phyloP scores from a whole-genome alignment of 1,284 basidiomycete genomes.

The Apiotrichum montevideense region DNA sequence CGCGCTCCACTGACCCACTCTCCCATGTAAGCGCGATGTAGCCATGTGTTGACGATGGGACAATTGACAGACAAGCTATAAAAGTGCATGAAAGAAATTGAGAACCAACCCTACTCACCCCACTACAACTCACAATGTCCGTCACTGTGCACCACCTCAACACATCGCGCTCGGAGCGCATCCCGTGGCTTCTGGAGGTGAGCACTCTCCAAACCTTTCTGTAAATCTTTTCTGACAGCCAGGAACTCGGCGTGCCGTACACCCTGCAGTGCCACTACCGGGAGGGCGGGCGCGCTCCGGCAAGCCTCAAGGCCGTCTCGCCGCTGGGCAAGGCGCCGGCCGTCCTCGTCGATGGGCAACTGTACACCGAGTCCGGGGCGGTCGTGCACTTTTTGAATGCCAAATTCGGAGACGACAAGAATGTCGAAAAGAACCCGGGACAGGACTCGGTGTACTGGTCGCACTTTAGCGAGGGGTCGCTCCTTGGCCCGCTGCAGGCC shows the following conservation, averaged over 20 bases:
- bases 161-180: constrained; percentile 33
- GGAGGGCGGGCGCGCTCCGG: constrained; percentile 18
- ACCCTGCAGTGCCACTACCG: too few species aligned
- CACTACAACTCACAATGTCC: constrained; percentile 22
- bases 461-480: constrained; percentile 35
- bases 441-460: constrained; percentile 29
- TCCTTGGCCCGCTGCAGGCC: constrained; percentile 34
- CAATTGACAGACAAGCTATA: too few species aligned
- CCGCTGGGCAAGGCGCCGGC: constrained; percentile 36
- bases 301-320: constrained; percentile 20
- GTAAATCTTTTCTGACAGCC: background rate
- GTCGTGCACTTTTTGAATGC: constrained; percentile 29
- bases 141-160: constrained; percentile 41
- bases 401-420: too few species aligned
- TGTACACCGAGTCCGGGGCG: constrained; percentile 32
- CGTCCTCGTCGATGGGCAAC: constrained; percentile 25
- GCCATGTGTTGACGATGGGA: too few species aligned
- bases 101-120: background rate
- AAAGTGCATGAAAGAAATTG: too few species aligned
- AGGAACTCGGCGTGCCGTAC: constrained; percentile 26
- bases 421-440: constrained; percentile 19
- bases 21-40: too few species aligned
- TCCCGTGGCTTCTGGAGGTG: constrained; percentile 29
- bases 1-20: too few species aligned
- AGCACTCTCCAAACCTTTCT: background rate